Conservation (phyloP, 2,329 filamentous ascomycete species). For the Aspergillus ustus region DNA sequence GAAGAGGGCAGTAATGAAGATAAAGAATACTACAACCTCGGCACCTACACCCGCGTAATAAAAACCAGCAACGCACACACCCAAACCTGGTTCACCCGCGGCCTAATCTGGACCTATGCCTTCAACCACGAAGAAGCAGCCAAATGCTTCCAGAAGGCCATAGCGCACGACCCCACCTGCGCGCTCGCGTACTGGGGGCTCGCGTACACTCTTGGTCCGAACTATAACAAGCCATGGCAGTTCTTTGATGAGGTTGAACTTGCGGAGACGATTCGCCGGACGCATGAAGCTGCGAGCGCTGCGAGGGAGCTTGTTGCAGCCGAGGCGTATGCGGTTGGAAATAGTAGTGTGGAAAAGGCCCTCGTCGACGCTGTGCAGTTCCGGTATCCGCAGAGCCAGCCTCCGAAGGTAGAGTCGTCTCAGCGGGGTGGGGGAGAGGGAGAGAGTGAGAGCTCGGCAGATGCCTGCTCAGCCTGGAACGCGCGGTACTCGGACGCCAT, state of each 20-base stretch:
- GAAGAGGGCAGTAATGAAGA: no score
- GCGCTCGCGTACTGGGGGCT: slow-evolving; percentile 49
- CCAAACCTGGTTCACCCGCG: slow-evolving; percentile 42
- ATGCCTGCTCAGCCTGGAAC: slow-evolving; percentile 62
- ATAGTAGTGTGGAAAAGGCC: slow-evolving; percentile 57
- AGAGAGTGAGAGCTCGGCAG: slow-evolving; percentile 44
- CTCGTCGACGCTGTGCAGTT: slow-evolving; percentile 66
- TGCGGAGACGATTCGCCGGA: slow-evolving; percentile 51
- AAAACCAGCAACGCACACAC: slow-evolving; percentile 32
- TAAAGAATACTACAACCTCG: slow-evolving; percentile 36
- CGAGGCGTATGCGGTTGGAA: slow-evolving; percentile 40
- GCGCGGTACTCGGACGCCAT: slow-evolving; percentile 66
- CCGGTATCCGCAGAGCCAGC: slow-evolving; percentile 59
- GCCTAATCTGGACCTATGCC: slow-evolving; percentile 40
- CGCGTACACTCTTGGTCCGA: slow-evolving; percentile 72
- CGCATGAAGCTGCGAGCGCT: slow-evolving; percentile 50
- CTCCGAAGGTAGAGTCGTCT: background rate
- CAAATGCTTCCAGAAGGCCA: slow-evolving; percentile 43
- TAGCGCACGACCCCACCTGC: slow-evolving; percentile 38
- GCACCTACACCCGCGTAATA: slow-evolving; percentile 39
- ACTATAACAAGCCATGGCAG: slow-evolving; percentile 80
- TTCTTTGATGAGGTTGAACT: slow-evolving; percentile 69
- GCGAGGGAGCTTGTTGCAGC: slow-evolving; percentile 46
- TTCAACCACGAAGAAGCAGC: slow-evolving; percentile 49
- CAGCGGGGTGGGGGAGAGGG: no score